Evolutionary conservation across 306 rosid species (phyloP).

Genomic region (Carpinus fangiana): DNA sequence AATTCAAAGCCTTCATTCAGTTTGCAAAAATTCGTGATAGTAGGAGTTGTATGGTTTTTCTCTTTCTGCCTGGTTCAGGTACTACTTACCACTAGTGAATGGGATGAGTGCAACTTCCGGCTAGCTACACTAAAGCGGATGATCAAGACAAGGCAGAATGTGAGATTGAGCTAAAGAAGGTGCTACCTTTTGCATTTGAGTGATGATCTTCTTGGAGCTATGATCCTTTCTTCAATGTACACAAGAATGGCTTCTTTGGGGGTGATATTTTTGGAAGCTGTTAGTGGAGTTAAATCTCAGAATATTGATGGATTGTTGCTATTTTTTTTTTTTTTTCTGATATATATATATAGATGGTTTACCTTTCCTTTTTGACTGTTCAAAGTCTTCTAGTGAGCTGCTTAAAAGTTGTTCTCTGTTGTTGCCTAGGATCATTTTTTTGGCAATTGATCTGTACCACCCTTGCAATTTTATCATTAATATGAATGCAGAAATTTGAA

Average conservation of each 20-base stretch:
- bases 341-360: constrained; percentile 34
- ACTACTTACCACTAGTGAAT: constrained; percentile 89
- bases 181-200: constrained; percentile 28
- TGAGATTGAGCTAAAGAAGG: constrained; percentile 57
- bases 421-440: not conserved
- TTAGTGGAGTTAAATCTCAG: no score
- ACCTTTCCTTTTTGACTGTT: not conserved
- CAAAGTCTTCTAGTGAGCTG: constrained; percentile 10
- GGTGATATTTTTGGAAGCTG: no score
- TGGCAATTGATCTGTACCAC: constrained; percentile 22
- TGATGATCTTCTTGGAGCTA: no score
- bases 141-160: constrained; percentile 95
- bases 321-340: not conserved
- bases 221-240: no score
- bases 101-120: constrained; percentile 99
- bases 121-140: constrained; percentile 92
- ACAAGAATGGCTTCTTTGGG: not conserved
- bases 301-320: no score
- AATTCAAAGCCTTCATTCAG: not conserved
- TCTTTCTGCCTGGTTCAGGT: constrained; percentile 43
- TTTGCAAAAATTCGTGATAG: not conserved
- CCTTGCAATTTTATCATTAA: constrained; percentile 21
- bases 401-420: constrained; percentile 5
- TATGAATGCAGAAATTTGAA: constrained; percentile 27
- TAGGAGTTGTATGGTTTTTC: constrained; percentile 9